Evolutionary conservation across 345 rosid genomes (phyloP), one percentile per base, ranked within the genome.

Genomic region (Lumnitzera littorea): DNA sequence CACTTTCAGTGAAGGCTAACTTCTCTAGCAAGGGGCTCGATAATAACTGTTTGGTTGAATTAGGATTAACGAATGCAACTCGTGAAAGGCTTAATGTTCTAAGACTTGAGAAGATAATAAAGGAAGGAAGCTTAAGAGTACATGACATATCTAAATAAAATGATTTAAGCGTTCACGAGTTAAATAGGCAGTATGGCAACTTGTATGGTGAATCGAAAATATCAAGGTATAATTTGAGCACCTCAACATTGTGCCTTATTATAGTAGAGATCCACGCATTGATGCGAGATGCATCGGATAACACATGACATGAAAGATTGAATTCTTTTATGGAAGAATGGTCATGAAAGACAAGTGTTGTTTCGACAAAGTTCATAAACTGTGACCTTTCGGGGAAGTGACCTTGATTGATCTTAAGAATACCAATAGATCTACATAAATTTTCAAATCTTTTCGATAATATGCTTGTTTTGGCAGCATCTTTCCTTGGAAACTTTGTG

Each of bases 341-440:
- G 16, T 49, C 52, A 2, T 54, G 64, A 46, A 51, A 13, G 12
- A 27, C 11, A 20, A 70, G 49, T 12, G 65, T 52, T 43, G 61
- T 70, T 9, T 63, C 68, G 24, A 63, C 68, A 54, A 53, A 69
- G 50, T 62, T 49, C 54, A 62, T 51, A 50, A 54, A 55, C 1
- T 24, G n/a, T 2, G 16, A 13, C 11, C 52, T 51, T 17, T 12
- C 2, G 13, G 15, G 6, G 15, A 17, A 17, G 4, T 11, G 0
- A 10, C 11, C 7, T 24, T 52, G 56, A 3, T 2, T 1, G 20
- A 70, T 48, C 13, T 11, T 1, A 41, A 70, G 64, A 55, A 27
- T 25, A 60, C 56, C 23, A 16, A 24, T 41, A 0, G 48, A 64
- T 15, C 20, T 53, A 69, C 73, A 70, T 24, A 58, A 12, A 12